Conservation (phyloP, 768 basidiomycete species). For the Suillus brevipes region DNA sequence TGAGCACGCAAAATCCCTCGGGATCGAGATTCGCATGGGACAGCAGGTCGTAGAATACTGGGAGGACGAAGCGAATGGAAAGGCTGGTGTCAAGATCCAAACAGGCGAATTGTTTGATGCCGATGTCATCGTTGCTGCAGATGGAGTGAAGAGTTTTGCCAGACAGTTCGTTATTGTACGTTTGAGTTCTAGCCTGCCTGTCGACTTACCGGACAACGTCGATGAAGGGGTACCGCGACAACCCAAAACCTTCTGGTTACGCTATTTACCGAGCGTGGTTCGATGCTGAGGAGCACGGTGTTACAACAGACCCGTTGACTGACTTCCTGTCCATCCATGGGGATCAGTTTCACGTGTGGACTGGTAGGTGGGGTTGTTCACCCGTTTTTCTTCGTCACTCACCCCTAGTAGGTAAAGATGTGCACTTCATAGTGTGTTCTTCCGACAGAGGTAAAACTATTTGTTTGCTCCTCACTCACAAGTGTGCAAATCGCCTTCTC, state of each 20-base stretch:
- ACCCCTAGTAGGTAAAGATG: slow-evolving; percentile 13
- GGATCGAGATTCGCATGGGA: slow-evolving; percentile 21
- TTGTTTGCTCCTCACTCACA: slow-evolving; percentile 25
- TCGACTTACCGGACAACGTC: background rate
- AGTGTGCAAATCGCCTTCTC: slow-evolving; percentile 9
- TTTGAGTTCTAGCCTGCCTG: background rate
- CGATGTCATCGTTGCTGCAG: slow-evolving; percentile 27
- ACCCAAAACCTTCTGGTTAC: slow-evolving; percentile 22
- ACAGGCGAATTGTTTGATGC: slow-evolving; percentile 16
- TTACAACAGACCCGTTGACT: slow-evolving; percentile 21
- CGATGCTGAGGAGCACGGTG: slow-evolving; percentile 19
- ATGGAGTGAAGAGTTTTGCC: slow-evolving; percentile 25
- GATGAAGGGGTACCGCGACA: slow-evolving; percentile 24
- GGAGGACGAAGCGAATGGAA: slow-evolving; percentile 14
- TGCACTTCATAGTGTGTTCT: slow-evolving; percentile 23
- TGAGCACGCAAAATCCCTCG: slow-evolving; percentile 20
- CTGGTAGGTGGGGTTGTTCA: slow-evolving; percentile 14
- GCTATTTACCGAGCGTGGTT: slow-evolving; percentile 30
- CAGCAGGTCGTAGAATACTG: slow-evolving; percentile 21
- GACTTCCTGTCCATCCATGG: slow-evolving; percentile 13
- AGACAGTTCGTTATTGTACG: slow-evolving; percentile 20
- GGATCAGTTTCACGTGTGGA: slow-evolving; percentile 20
- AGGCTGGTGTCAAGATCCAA: slow-evolving; percentile 17
- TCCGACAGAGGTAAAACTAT: slow-evolving; percentile 16
- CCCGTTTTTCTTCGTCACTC: background rate